Percentiles rank a stretch among this genome's conserved stretches.
These are phyloP conservation scores for Nitzschia inconspicua DNA, from an alignment of 108 stramenopile genomes.

Conservation along the genomic window DNA sequence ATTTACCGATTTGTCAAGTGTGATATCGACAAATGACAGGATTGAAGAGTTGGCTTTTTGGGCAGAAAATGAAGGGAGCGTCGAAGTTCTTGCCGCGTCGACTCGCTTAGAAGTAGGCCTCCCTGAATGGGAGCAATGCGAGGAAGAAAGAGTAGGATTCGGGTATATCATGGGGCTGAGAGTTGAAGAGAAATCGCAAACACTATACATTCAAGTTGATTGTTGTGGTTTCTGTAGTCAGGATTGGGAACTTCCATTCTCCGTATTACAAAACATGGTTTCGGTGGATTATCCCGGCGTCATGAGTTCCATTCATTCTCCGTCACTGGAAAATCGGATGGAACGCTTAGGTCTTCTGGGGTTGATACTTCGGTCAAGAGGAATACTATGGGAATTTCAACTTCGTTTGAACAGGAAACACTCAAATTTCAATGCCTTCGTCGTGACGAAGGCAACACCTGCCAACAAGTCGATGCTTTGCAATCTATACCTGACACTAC, in stretches of 20 bases:
- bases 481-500: not conserved
- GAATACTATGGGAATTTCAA: slow-evolving; percentile 22
- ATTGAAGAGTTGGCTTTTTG: not conserved
- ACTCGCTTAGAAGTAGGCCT: not conserved
- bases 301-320: not conserved
- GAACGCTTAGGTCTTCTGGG: not conserved
- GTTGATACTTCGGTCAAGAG: slow-evolving; percentile 5
- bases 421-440: too few relatives aligned
- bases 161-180: slow-evolving; percentile 16
- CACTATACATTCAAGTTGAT: slow-evolving; percentile 11
- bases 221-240: slow-evolving; percentile 3
- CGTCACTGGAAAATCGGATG: not conserved
- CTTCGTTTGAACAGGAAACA: too few relatives aligned
- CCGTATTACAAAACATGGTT: slow-evolving; percentile 5
- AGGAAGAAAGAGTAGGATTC: not conserved
- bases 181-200: not conserved
- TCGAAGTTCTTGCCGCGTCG: not conserved
- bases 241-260: slow-evolving; percentile 12
- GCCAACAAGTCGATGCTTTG: not conserved
- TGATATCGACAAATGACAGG: slow-evolving; percentile 3
- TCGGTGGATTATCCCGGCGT: not conserved
- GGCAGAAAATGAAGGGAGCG: not conserved
- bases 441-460: slow-evolving; percentile 2
- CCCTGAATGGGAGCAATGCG: slow-evolving; percentile 2
- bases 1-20: slow-evolving; percentile 38